These are phyloP conservation scores for Magnolia kwangsiensis DNA, from an alignment of 164 flowering plant genomes.

Conservation along the genomic window DNA sequence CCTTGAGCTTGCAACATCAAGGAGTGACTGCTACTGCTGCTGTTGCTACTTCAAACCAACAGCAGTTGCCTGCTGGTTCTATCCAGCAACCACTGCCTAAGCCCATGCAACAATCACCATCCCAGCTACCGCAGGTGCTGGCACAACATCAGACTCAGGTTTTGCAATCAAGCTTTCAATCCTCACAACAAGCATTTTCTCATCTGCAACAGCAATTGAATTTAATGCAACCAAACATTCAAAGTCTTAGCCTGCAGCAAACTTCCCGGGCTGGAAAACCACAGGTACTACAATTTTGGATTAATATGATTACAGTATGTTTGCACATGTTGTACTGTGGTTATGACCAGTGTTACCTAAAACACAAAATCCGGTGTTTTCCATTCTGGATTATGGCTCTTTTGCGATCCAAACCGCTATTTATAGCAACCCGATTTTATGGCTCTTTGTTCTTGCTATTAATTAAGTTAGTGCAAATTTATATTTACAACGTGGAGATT, in stretches of 20 bases:
- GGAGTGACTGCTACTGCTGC: slow-evolving; percentile 24
- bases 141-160: slow-evolving; percentile 74
- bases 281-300: slow-evolving; percentile 49
- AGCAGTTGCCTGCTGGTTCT: slow-evolving; percentile 35
- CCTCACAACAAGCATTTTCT: slow-evolving; percentile 86
- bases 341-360: too few species aligned
- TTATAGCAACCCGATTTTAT: too few species aligned
- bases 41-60: slow-evolving; percentile 18
- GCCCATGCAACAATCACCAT: slow-evolving; percentile 60
- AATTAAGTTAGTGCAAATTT: too few species aligned
- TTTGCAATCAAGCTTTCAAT: slow-evolving; percentile 80
- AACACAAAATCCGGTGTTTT: background rate
- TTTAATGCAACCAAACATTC: slow-evolving; percentile 50
- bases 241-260: slow-evolving; percentile 36
- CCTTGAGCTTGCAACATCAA: slow-evolving; percentile 33
- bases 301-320: background rate
- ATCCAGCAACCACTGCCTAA: slow-evolving; percentile 38
- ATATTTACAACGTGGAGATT: too few species aligned
- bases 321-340: too few species aligned
- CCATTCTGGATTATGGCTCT: background rate
- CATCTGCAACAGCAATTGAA: slow-evolving; percentile 91
- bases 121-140: slow-evolving; percentile 73
- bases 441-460: too few species aligned
- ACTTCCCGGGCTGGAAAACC: slow-evolving; percentile 43
- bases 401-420: too few species aligned